Base-by-base conservation (phyloP, 2,329 filamentous ascomycete species). In the Sporothrix inflata region DNA sequence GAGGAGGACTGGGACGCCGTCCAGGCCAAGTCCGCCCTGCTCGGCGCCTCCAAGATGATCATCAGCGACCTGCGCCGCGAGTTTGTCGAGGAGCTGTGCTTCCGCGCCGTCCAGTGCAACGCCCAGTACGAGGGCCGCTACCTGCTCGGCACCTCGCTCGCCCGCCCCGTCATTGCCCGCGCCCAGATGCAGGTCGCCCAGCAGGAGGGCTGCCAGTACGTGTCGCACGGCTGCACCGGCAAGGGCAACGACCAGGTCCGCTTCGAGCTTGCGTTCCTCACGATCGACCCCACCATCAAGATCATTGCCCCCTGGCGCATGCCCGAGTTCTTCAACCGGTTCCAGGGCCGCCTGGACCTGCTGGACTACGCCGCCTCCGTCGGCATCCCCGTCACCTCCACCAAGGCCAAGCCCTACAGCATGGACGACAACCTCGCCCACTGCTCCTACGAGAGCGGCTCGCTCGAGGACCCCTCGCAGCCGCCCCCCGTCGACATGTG, bases 51-150 rank as follows among this genome's bases (percentile, higher is more conserved):
- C 82, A 87, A 88, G 83, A 88, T 90, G 81, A 80, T 87, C 75
- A 85, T 90, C 75, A 82, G 85, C 74, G 88, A 96, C 80, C 86
- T 95, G 71, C 88, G 89, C 78, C 85, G 86, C 77, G 91, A 93
- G 82, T 94, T 96, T 78, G 88, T 96, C 76, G 91, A 94, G 77
- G 88, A 95, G 84, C 86, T 96, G 60, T 91, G 91, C 85, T 94
- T 91, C 87, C 90, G 88, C 69, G 92, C 93, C 74, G 88, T 96
- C 75, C 91, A 93, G 82, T 93, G 89, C 80, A 89, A 90, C 76
- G 89, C 88, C 74, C 88, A 90, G 80, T 91, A 90, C 80, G 89
- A 94, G 84, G 90, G 90, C 79, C 77, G 78, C 57, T 77, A 76
- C 74, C 81, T 83, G 55, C 78, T 81, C 74, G 88, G 88, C 74